A percentile compares a stretch with the other conserved stretches of the same genome.
Conservation (phyloP, 176 grass and related monocot species). For the Areca catechu region DNA sequence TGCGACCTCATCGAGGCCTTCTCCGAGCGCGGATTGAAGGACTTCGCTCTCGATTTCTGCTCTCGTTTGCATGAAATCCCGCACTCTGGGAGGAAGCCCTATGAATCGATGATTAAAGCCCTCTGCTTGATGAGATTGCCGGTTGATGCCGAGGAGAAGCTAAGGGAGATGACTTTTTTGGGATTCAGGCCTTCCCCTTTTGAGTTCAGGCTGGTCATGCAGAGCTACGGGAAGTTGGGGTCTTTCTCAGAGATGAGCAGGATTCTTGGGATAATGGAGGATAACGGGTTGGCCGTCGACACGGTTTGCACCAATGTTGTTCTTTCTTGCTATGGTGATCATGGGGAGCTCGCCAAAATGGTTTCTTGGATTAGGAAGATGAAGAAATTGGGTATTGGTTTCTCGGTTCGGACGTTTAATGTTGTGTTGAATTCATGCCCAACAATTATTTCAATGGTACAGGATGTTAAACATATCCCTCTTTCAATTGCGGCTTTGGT, state of each 20-base stretch:
- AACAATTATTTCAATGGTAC: constrained; percentile 21
- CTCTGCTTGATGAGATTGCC: constrained; percentile 60
- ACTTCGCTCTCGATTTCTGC: constrained; percentile 37
- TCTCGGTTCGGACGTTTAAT: constrained; percentile 43
- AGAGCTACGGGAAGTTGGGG: constrained; percentile 58
- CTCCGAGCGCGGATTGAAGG: constrained; percentile 49
- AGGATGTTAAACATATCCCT: constrained; percentile 27
- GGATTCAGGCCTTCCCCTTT: constrained; percentile 48
- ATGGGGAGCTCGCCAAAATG: constrained; percentile 40
- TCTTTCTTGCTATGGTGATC: constrained; percentile 67
- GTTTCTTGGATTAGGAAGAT: constrained; percentile 50
- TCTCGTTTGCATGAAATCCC: constrained; percentile 31
- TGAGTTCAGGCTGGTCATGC: constrained; percentile 50
- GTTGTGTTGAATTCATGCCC: constrained; percentile 56
- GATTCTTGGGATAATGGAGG: constrained; percentile 57
- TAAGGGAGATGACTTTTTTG: constrained; percentile 41
- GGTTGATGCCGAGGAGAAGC: constrained; percentile 49
- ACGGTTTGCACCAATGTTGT: constrained; percentile 50
- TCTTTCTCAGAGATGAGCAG: constrained; percentile 45
- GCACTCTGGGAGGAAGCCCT: constrained; percentile 21
- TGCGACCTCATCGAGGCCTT: constrained; percentile 68
- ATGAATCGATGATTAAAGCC: constrained; percentile 50
- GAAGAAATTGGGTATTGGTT: constrained; percentile 20
- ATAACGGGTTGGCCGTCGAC: constrained; percentile 40
- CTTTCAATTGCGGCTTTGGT: constrained; percentile 31